Percentiles rank a stretch among this genome's conserved stretches.
Evolutionary conservation across 2,329 filamentous ascomycete species (phyloP).

Genomic region (Fusarium clavum): DNA sequence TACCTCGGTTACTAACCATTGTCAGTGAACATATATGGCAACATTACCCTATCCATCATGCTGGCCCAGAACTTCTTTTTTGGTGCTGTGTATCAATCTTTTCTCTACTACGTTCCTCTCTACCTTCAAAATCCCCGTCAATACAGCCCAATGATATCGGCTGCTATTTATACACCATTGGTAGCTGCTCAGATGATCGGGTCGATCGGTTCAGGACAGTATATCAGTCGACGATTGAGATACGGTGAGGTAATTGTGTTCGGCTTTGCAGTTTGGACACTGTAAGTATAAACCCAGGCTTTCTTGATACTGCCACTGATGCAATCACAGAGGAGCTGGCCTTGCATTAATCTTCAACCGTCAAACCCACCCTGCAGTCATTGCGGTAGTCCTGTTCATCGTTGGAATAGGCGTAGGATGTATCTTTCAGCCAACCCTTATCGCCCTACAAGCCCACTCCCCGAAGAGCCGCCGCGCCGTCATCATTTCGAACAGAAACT

Average conservation of each 20-base stretch:
- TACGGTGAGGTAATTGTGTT: neutral
- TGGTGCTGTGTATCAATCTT: neutral
- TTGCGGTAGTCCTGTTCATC: neutral
- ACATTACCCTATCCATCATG: neutral
- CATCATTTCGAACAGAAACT: slow-evolving; percentile 5
- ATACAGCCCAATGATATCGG: neutral
- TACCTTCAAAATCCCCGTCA: slow-evolving; percentile 1
- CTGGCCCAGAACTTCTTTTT: neutral
- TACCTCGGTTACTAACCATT: too few relatives aligned
- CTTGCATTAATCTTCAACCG: neutral
- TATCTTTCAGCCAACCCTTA: slow-evolving; percentile 3
- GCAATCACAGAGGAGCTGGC: slow-evolving; percentile 4
- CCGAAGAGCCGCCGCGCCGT: slow-evolving; percentile 8
- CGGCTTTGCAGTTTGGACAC: neutral
- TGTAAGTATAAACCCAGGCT: too few relatives aligned
- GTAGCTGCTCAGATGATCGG: neutral
- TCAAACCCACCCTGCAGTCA: neutral
- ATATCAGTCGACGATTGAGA: neutral
- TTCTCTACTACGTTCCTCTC: neutral
- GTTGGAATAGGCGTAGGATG: neutral
- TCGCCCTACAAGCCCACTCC: neutral
- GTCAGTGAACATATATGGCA: neutral
- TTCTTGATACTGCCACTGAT: too few relatives aligned
- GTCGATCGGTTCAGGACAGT: neutral
- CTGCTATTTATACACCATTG: neutral